Conservation (phyloP, 768 basidiomycete genomes). For the Atractiella rhizophila region DNA sequence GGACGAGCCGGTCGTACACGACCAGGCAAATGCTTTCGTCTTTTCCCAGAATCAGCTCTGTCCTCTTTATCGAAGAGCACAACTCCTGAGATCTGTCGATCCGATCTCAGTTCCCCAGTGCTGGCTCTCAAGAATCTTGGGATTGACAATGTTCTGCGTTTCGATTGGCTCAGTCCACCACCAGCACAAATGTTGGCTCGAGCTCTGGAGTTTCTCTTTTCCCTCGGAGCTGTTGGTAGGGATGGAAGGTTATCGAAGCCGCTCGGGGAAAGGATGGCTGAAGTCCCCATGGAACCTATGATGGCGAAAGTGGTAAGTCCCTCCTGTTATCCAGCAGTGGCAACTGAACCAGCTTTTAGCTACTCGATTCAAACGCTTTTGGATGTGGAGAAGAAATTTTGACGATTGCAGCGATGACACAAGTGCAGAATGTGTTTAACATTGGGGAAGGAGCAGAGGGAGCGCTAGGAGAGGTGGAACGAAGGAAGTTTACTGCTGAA, state of each 20-base stretch:
- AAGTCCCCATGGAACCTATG: constrained; percentile 59
- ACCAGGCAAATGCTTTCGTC: neutral
- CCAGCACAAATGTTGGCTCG: constrained; percentile 69
- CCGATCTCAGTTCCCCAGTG: constrained; percentile 36
- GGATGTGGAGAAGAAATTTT: constrained; percentile 55
- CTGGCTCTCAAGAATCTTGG: constrained; percentile 36
- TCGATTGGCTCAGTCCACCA: constrained; percentile 59
- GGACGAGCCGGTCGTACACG: constrained; percentile 69
- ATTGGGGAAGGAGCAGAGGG: constrained; percentile 25
- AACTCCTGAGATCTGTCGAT: constrained; percentile 68
- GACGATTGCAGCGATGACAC: constrained; percentile 59
- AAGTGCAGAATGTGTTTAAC: constrained; percentile 28
- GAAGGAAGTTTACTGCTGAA: constrained; percentile 52
- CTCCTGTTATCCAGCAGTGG: neutral
- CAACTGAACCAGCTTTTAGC: constrained; percentile 48
- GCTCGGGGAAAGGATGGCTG: constrained; percentile 64
- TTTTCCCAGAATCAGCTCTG: constrained; percentile 23
- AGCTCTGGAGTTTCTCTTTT: constrained; percentile 70
- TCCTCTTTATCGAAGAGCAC: constrained; percentile 40
- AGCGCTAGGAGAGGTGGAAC: constrained; percentile 38
- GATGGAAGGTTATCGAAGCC: constrained; percentile 49
- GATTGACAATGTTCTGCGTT: constrained; percentile 58
- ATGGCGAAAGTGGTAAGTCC: constrained; percentile 74
- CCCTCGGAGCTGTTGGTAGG: constrained; percentile 52
- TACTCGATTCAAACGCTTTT: constrained; percentile 49